A percentile compares a stretch with the other conserved stretches of the same genome.
Conservation (phyloP, 495 filamentous ascomycete genomes). For the Xylaria acuta region DNA sequence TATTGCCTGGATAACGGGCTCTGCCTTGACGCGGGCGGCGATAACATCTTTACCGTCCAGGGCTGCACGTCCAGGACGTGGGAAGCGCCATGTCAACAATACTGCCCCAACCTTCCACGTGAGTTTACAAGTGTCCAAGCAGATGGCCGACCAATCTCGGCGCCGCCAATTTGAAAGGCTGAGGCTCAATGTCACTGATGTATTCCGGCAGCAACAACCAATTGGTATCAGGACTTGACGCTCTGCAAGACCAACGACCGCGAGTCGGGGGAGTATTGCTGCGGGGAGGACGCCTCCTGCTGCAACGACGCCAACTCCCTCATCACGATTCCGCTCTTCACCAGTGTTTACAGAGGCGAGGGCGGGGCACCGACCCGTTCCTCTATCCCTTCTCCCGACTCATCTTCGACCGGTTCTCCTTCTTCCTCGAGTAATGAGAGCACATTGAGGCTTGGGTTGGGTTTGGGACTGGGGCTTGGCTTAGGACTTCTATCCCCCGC, state of each 20-base stretch:
- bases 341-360: slow-evolving; percentile 18
- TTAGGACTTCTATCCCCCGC: not conserved
- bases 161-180: not conserved
- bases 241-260: slow-evolving; percentile 4
- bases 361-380: not conserved
- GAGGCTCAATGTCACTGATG: not conserved
- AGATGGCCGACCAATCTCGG: not conserved
- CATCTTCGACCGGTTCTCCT: slow-evolving; percentile 47
- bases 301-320: slow-evolving; percentile 20
- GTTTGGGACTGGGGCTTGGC: not conserved
- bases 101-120: not conserved
- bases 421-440: not conserved
- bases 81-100: slow-evolving; percentile 26
- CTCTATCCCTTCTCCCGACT: not conserved
- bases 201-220: not conserved
- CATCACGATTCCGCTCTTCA: slow-evolving; percentile 19
- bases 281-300: slow-evolving; percentile 29
- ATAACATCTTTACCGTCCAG: slow-evolving; percentile 37
- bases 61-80: slow-evolving; percentile 38
- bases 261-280: slow-evolving; percentile 26
- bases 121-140: not conserved
- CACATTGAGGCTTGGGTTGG: not conserved
- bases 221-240: slow-evolving; percentile 15
- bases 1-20: slow-evolving; percentile 34
- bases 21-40: slow-evolving; percentile 29